Base-by-base conservation (phyloP, 805 yeast genomes). In the Debaryomyces prosopidis region DNA sequence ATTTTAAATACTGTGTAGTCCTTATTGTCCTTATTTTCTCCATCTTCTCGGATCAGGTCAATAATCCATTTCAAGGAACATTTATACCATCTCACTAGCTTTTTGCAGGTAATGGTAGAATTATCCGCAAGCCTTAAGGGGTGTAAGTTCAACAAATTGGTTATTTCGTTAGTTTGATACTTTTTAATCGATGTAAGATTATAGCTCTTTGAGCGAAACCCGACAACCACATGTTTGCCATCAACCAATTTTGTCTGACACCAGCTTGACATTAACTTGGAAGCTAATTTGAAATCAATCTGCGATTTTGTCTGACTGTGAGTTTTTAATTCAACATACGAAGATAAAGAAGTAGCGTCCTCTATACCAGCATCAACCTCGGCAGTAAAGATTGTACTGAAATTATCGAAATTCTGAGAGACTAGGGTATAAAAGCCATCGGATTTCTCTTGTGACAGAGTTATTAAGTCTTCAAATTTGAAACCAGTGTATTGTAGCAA, bases 311-410 rank as follows among this genome's bases (percentile, higher is more conserved):
- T 5, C 9, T 38, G 32, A 27, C 30, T 34, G 42, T 60, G 64
- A 1, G 66, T 58, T 35, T 61, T 61, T 23, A 60, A 47, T 46
- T 61, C 66, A 3, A 60, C 54, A 36, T 59, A 59, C 36, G 50
- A 43, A 8, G 18, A 35, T 12, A 49, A 37, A 1, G 49, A 50
- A 3, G 47, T 32, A 8, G 36, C 28, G 11, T 34, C 23, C 23
- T 36, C 20, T 10, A 43, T 39, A 12, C 49, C 44, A 28, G 60
- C 55, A 47, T 61, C 66, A 9, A 61, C 51, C 40, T 61, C 66
- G 4, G 66, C 65, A 4, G 62, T 51, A 41, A 50, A 58, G 8
- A 48, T 36, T 6, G 58, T 40, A 2, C 51, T 45, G 9, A 43
- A 39, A 10, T 39, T 48, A 12, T 31, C 43, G 4, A 57, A 32